These are phyloP conservation scores for Begonia fuchsioides DNA, from an alignment of 306 rosid species.

Conservation along the genomic window DNA sequence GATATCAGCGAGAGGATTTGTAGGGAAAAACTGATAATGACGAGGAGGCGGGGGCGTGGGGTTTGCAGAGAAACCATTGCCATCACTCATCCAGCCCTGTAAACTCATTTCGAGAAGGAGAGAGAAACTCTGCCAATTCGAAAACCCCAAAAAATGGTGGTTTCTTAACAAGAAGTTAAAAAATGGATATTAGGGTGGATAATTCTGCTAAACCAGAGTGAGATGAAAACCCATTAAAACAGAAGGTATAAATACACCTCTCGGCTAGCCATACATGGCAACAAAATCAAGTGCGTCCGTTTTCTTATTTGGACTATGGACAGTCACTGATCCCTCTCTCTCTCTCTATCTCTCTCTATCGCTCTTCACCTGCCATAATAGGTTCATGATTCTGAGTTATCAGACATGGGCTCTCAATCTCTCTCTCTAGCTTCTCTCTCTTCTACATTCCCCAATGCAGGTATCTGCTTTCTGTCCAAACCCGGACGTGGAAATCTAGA, in stretches of 20 bases:
- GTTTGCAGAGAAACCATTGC: slow-evolving; percentile 6
- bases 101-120: slow-evolving; percentile 35
- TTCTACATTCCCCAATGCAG: not conserved
- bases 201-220: too few species aligned
- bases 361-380: not conserved
- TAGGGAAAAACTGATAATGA: slow-evolving; percentile 6
- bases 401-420: slow-evolving; percentile 1
- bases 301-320: not conserved
- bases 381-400: not conserved
- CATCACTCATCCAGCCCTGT: slow-evolving; percentile 14
- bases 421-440: not conserved
- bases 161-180: slow-evolving; percentile 8
- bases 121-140: too few species aligned
- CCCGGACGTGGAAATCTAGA: slow-evolving; percentile 35
- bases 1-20: not conserved
- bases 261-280: too few species aligned
- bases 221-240: too few species aligned
- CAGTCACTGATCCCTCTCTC: too few species aligned
- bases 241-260: too few species aligned
- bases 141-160: too few species aligned
- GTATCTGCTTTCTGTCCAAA: slow-evolving; percentile 8
- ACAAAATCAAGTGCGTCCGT: too few species aligned
- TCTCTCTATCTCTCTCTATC: slow-evolving; percentile 3
- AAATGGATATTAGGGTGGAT: not conserved
- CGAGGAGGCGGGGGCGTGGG: slow-evolving; percentile 11